phyloP scores from a whole-genome alignment of 805 yeast species.

The Dipodascopsis tothii region DNA sequence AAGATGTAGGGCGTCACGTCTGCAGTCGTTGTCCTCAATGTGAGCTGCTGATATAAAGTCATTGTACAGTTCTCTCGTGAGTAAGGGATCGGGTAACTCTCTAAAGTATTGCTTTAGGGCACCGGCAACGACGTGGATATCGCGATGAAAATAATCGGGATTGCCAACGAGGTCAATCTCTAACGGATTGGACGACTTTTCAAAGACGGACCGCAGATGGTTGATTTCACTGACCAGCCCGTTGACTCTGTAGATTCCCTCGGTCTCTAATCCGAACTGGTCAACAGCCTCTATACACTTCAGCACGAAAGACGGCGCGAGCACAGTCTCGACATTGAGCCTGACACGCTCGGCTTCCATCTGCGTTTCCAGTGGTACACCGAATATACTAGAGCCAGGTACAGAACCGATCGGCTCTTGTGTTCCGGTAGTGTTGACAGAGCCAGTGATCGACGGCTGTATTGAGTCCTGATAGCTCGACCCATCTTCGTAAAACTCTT shows the following conservation, averaged over 20 bases:
- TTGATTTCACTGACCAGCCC: conserved; percentile 72
- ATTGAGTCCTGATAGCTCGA: neutral
- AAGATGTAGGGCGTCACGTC: conserved; percentile 73
- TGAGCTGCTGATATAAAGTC: conserved; percentile 64
- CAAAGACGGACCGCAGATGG: conserved; percentile 58
- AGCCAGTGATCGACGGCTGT: neutral
- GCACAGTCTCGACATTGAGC: conserved; percentile 38
- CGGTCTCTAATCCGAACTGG: conserved; percentile 71
- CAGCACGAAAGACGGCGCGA: conserved; percentile 84
- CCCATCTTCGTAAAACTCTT: no score
- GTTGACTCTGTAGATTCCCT: conserved; percentile 82
- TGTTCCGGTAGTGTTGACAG: no score
- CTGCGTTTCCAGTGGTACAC: conserved; percentile 69
- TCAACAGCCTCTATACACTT: conserved; percentile 85
- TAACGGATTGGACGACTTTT: conserved; percentile 44
- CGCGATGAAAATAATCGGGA: conserved; percentile 58
- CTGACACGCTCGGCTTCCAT: conserved; percentile 62
- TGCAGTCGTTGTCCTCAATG: conserved; percentile 52
- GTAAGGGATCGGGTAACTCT: conserved; percentile 77
- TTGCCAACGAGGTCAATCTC: conserved; percentile 43
- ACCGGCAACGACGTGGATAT: conserved; percentile 81
- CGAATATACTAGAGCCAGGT: conserved; percentile 49
- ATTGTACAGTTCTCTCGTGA: conserved; percentile 55
- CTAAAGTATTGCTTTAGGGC: conserved; percentile 76
- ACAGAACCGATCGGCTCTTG: no score